Percentiles rank a stretch among this genome's conserved stretches.
These are phyloP conservation scores for Cyphellophora europaea DNA, from an alignment of 2,329 filamentous ascomycete species.

Conservation along the genomic window DNA sequence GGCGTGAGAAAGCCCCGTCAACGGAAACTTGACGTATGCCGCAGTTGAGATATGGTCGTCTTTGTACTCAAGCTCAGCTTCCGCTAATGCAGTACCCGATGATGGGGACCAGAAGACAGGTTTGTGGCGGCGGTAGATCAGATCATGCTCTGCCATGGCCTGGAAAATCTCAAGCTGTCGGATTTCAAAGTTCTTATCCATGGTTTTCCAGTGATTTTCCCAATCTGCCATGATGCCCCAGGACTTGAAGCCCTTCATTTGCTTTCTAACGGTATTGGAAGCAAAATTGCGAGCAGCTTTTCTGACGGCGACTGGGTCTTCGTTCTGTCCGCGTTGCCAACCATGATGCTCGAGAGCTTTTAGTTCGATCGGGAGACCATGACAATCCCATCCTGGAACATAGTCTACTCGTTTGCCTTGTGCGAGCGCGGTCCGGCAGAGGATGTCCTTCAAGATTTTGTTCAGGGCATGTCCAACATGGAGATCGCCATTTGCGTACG, in stretches of 20 bases:
- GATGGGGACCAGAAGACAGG: slow-evolving; percentile 60
- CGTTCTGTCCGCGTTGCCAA: slow-evolving; percentile 31
- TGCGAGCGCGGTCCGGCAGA: slow-evolving; percentile 70
- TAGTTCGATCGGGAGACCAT: slow-evolving; percentile 92
- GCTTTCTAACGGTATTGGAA: slow-evolving; percentile 44
- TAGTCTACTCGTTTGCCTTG: slow-evolving; percentile 70
- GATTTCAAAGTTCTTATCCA: slow-evolving; percentile 53
- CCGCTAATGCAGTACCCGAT: slow-evolving; percentile 54
- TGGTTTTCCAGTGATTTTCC: slow-evolving; percentile 53
- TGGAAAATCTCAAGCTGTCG: slow-evolving; percentile 51
- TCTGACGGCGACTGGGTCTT: slow-evolving; percentile 40
- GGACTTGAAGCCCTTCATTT: slow-evolving; percentile 49
- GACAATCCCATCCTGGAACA: slow-evolving; percentile 93
- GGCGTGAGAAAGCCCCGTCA: slow-evolving; percentile 35
- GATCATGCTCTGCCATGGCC: slow-evolving; percentile 51
- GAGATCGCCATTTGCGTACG: slow-evolving; percentile 86
- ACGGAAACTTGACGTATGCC: slow-evolving; percentile 64
- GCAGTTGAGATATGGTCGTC: slow-evolving; percentile 51
- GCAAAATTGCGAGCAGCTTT: slow-evolving; percentile 47
- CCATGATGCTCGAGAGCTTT: slow-evolving; percentile 66
- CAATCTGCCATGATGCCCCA: slow-evolving; percentile 59
- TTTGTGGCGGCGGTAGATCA: slow-evolving; percentile 54
- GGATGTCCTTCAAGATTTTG: slow-evolving; percentile 94
- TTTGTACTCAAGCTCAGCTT: slow-evolving; percentile 57
- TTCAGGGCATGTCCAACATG: slow-evolving; percentile 94